Percentiles rank a stretch among this genome's conserved stretches.
Conservation (phyloP, 768 basidiomycete genomes). For the Amanita polypyramis region DNA sequence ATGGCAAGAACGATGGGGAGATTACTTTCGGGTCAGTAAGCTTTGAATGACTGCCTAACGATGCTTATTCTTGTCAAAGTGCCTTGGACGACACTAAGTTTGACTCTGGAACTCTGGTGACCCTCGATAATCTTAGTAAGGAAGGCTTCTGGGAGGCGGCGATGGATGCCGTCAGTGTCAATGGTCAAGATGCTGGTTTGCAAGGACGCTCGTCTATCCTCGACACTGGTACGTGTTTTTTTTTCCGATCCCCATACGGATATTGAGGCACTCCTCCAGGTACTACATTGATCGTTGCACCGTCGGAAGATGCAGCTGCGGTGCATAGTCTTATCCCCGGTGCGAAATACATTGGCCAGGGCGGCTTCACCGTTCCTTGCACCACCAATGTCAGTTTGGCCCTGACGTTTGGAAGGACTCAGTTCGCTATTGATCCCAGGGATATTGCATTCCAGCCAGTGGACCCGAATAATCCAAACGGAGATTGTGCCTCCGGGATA, state of each 20-base stretch:
- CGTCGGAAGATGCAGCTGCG: conserved; percentile 25
- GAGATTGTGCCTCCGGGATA: conserved; percentile 66
- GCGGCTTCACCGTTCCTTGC: conserved; percentile 44
- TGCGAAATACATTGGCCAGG: conserved; percentile 31
- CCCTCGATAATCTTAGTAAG: conserved; percentile 50
- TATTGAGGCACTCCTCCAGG: conserved; percentile 13
- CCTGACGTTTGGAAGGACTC: conserved; percentile 34
- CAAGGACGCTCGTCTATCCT: conserved; percentile 62
- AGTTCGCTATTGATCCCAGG: conserved; percentile 48
- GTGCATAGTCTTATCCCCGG: conserved; percentile 34
- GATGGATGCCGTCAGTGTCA: conserved; percentile 47
- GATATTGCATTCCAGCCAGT: conserved; percentile 50
- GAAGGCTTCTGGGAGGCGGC: conserved; percentile 76
- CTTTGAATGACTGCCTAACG: not conserved
- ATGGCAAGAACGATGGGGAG: conserved; percentile 64
- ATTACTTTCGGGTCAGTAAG: conserved; percentile 59
- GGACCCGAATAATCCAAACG: conserved; percentile 41
- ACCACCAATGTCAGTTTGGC: conserved; percentile 29
- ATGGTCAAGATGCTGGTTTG: conserved; percentile 43
- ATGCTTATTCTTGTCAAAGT: conserved; percentile 13
- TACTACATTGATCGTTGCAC: conserved; percentile 42
- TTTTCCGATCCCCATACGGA: not conserved
- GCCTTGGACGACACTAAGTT: conserved; percentile 66
- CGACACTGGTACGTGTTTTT: conserved; percentile 32
- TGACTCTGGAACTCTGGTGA: conserved; percentile 43